Conservation (phyloP, 805 yeast genomes). For the Nematodospora valgi region DNA sequence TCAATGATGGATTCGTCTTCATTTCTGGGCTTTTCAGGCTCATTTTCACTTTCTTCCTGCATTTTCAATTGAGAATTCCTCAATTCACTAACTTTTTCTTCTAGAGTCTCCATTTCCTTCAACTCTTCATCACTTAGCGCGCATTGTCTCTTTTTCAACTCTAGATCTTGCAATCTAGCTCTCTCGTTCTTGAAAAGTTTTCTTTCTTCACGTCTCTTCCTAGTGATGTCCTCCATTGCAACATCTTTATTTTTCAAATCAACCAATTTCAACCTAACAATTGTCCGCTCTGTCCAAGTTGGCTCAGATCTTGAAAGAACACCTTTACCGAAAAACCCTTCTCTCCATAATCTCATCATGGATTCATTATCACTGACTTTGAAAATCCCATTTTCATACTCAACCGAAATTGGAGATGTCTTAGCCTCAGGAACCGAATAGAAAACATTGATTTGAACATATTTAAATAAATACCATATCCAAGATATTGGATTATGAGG, state of each 20-base stretch:
- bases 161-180: constrained; percentile 46
- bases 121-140: constrained; percentile 20
- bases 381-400: constrained; percentile 28
- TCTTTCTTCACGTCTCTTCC: constrained; percentile 67
- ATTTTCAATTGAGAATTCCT: constrained; percentile 11
- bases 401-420: constrained; percentile 18
- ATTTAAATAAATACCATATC: constrained; percentile 41
- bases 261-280: constrained; percentile 47
- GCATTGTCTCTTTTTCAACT: constrained; percentile 39
- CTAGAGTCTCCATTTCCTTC: constrained; percentile 15
- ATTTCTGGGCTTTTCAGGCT: constrained; percentile 6
- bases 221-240: constrained; percentile 76
- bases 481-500: constrained; percentile 72
- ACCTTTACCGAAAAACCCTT: constrained; percentile 95
- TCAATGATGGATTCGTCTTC: constrained; percentile 15
- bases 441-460: constrained; percentile 16
- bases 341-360: constrained; percentile 65
- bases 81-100: constrained; percentile 15
- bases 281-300: constrained; percentile 74
- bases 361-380: constrained; percentile 41
- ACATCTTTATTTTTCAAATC: constrained; percentile 12
- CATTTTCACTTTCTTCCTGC: constrained; percentile 9
- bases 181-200: constrained; percentile 69
- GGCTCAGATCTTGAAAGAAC: constrained; percentile 87
- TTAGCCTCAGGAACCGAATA: constrained; percentile 25